Evolutionary conservation across 345 rosid genomes (phyloP).

Genomic region (Salix purpurea): DNA sequence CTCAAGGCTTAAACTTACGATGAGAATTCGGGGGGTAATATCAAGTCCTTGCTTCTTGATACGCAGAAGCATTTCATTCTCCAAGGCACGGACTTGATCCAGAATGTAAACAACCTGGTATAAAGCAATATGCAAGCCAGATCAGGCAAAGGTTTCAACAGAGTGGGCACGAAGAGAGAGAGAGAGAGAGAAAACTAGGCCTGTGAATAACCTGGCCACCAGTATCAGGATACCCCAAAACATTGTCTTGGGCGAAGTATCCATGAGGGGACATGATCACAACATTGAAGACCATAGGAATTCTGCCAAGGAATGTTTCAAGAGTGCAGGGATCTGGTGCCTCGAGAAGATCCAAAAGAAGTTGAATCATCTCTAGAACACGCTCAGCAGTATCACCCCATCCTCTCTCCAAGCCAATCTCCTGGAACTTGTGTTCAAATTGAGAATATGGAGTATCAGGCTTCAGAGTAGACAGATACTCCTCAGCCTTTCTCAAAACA

Average conservation of each 20-base stretch:
- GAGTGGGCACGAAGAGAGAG: neutral
- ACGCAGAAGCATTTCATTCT: conserved; percentile 83
- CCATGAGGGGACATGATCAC: conserved; percentile 95
- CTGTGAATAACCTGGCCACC: conserved; percentile 75
- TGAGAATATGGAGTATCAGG: conserved; percentile 54
- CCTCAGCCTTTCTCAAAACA: conserved; percentile 87
- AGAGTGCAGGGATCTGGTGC: conserved; percentile 97
- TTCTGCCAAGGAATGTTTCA: conserved; percentile 74
- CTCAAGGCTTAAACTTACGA: conserved; percentile 40
- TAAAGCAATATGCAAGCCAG: neutral
- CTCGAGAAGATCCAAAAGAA: conserved; percentile 88
- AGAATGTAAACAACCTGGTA: conserved; percentile 82
- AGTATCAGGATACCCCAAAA: conserved; percentile 93
- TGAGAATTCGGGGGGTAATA: conserved; percentile 75
- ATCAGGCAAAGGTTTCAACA: neutral
- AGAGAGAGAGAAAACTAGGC: neutral
- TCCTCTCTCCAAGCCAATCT: conserved; percentile 87
- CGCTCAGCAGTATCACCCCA: conserved; percentile 89
- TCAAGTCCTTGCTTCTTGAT: conserved; percentile 90
- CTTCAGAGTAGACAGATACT: conserved; percentile 48
- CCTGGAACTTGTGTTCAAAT: conserved; percentile 75
- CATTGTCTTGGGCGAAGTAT: conserved; percentile 91
- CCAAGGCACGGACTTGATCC: conserved; percentile 97
- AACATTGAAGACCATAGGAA: conserved; percentile 92
- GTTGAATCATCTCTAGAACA: conserved; percentile 82